Evolutionary conservation across 2,329 filamentous ascomycete species (phyloP).

Genomic region (Diaporthe citriasiana): DNA sequence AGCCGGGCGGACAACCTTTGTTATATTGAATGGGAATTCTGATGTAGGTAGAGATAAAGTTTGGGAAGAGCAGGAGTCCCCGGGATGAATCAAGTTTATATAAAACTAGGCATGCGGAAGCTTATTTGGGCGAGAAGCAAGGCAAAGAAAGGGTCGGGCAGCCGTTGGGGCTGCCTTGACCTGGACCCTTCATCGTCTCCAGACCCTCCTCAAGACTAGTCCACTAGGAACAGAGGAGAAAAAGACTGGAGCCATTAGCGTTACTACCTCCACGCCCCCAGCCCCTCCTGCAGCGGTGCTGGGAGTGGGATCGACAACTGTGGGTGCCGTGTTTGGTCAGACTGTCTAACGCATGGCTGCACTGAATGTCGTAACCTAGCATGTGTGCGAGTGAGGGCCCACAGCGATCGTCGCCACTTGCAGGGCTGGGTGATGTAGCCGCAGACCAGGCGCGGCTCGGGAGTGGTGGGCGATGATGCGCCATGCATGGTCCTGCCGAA

Average conservation of each 20-base stretch:
- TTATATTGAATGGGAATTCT: constrained; percentile 5
- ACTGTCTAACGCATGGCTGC: constrained; percentile 42
- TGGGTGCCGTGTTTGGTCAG: constrained; percentile 41
- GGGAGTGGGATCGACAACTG: constrained; percentile 45
- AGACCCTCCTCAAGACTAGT: constrained; percentile 27
- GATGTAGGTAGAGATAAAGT: background rate
- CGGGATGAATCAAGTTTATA: constrained; percentile 36
- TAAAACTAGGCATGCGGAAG: constrained; percentile 37
- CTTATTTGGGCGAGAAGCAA: constrained; percentile 31
- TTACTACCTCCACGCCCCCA: constrained; percentile 42
- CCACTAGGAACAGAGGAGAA: constrained; percentile 21
- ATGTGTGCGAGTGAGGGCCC: constrained; percentile 33
- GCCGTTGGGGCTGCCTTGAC: constrained; percentile 24
- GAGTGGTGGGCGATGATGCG: constrained; percentile 38
- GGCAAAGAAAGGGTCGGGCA: constrained; percentile 10
- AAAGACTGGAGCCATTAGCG: constrained; percentile 33
- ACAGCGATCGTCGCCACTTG: constrained; percentile 42
- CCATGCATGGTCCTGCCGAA: constrained; percentile 34
- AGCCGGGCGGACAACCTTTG: background rate
- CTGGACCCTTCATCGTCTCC: constrained; percentile 34
- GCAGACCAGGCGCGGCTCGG: constrained; percentile 26
- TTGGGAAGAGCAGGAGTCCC: background rate
- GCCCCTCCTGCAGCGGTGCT: constrained; percentile 40
- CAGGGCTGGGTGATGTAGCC: constrained; percentile 42
- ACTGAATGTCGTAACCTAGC: constrained; percentile 44